These are phyloP conservation scores for Skeletonema grethae DNA, from an alignment of 108 stramenopile species.

Conservation along the genomic window DNA sequence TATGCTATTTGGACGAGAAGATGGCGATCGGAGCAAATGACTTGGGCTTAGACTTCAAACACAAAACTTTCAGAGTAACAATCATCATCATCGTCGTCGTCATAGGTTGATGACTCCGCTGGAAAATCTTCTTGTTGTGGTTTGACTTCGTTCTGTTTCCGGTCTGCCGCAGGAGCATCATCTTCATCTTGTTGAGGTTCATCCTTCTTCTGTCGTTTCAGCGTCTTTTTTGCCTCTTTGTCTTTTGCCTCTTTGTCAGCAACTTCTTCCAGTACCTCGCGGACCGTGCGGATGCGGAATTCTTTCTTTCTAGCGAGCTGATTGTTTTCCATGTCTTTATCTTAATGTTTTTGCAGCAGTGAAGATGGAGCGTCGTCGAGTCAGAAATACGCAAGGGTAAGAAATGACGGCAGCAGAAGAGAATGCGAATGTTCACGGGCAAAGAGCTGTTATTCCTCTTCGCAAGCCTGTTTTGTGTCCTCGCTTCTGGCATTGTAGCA, in stretches of 20 bases:
- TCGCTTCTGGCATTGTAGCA: conserved; percentile 15
- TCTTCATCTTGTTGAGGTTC: background rate
- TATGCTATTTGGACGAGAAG: too few species aligned
- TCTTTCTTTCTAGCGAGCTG: background rate
- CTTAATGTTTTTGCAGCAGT: too few species aligned
- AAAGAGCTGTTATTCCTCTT: conserved; percentile 32
- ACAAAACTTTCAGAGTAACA: background rate
- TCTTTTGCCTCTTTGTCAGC: too few species aligned
- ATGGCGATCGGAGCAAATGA: too few species aligned
- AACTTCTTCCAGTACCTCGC: background rate
- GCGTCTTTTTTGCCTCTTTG: background rate
- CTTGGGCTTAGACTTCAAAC: too few species aligned
- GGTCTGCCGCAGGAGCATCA: background rate
- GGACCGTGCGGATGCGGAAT: background rate
- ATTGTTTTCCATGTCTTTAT: too few species aligned
- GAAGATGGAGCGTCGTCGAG: too few species aligned
- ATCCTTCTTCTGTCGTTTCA: background rate
- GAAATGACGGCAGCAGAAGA: too few species aligned
- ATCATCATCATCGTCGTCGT: background rate
- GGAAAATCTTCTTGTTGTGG: too few species aligned
- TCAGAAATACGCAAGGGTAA: too few species aligned
- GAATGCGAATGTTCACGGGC: too few species aligned
- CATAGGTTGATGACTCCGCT: background rate
- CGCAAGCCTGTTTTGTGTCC: conserved; percentile 13
- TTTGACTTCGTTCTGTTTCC: too few species aligned